Evolutionary conservation across 139 green algal species (phyloP).

Genomic region (Micromonas pusilla): DNA sequence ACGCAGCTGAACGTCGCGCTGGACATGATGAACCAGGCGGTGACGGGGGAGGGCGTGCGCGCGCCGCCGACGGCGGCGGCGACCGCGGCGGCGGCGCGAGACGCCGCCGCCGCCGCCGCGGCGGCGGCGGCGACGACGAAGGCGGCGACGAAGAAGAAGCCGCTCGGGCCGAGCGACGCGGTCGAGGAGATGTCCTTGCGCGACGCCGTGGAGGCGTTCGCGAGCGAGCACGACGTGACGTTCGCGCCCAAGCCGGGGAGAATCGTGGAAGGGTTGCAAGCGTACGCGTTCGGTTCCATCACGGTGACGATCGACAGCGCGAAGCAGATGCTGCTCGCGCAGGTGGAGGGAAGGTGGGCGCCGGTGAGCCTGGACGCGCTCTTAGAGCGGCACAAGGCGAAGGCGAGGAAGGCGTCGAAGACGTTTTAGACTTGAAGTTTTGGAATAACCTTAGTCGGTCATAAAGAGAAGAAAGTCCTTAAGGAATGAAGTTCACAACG

Average conservation of each 20-base stretch:
- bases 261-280: constrained; percentile 70
- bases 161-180: neutral
- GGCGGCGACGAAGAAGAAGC: constrained; percentile 3
- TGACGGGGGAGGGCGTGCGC: constrained; percentile 33
- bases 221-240: constrained; percentile 67
- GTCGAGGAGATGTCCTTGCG: too few relatives aligned
- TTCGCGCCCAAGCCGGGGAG: constrained; percentile 80
- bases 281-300: constrained; percentile 86
- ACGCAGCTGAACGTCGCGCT: constrained; percentile 67
- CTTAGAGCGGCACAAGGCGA: constrained; percentile 38
- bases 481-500: too few relatives aligned
- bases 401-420: neutral
- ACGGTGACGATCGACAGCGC: constrained; percentile 71
- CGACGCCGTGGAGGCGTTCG: constrained; percentile 64
- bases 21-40: constrained; percentile 78
- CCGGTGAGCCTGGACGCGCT: constrained; percentile 71
- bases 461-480: too few relatives aligned
- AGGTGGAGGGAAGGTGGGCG: constrained; percentile 63
- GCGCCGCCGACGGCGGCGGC: constrained; percentile 31
- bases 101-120: neutral
- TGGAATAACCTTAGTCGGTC: too few relatives aligned
- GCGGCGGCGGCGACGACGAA: constrained; percentile 1
- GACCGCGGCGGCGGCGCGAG: neutral
- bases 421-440: too few relatives aligned
- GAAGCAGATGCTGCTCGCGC: constrained; percentile 56